These are phyloP conservation scores for Auriscalpium orientale DNA, from an alignment of 768 basidiomycete species.

Conservation along the genomic window DNA sequence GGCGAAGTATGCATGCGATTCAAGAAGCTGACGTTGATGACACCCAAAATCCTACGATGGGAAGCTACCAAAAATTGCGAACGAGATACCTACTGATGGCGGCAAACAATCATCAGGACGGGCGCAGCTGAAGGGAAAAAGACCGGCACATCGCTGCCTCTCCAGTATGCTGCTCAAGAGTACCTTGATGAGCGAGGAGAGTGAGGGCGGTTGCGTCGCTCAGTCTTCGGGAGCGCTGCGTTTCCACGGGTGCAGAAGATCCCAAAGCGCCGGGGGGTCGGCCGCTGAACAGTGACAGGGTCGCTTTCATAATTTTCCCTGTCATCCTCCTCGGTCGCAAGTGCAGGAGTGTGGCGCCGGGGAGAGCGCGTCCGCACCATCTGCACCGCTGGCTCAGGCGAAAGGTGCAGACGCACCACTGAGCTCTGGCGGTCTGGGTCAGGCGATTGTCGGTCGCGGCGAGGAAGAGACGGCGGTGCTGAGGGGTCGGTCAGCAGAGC, in stretches of 20 bases:
- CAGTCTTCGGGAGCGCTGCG: neutral
- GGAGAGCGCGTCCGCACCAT: constrained; percentile 14
- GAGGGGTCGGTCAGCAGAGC: neutral
- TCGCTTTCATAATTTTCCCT: neutral
- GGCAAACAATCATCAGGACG: too few species aligned
- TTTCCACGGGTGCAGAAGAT: constrained; percentile 11
- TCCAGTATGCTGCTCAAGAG: neutral
- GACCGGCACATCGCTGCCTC: too few species aligned
- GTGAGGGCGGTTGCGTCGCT: too few species aligned
- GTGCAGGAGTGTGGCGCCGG: neutral
- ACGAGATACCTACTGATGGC: too few species aligned
- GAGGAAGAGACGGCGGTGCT: constrained; percentile 14
- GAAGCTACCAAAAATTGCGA: too few species aligned
- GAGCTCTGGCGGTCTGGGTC: constrained; percentile 7
- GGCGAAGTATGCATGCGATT: too few species aligned
- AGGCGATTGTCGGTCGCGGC: constrained; percentile 1
- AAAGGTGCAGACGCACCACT: constrained; percentile 6
- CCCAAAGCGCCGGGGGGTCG: constrained; percentile 10
- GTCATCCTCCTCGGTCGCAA: neutral
- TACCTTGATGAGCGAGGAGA: neutral
- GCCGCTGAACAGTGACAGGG: neutral
- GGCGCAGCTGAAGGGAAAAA: too few species aligned
- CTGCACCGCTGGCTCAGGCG: constrained; percentile 7
- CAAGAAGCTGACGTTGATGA: too few species aligned
- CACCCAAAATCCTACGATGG: too few species aligned